A percentile compares a stretch with the other conserved stretches of the same genome.
phyloP scores from a whole-genome alignment of 78 protist genomes.

The Parvularia atlantis region DNA sequence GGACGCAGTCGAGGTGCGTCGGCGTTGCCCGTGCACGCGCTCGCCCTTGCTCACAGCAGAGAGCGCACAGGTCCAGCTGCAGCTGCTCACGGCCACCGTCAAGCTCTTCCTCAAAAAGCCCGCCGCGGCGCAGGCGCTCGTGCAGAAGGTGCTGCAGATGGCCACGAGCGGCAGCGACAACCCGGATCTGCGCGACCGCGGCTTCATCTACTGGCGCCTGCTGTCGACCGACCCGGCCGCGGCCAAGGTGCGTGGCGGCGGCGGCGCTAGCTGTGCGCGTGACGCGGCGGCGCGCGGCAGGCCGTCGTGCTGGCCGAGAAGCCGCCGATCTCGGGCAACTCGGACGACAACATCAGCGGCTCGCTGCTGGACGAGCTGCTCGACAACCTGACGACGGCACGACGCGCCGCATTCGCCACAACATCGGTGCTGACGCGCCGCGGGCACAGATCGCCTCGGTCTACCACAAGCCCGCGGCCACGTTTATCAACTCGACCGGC shows the following conservation, averaged over 20 bases:
- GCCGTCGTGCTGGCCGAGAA: conserved; percentile 75
- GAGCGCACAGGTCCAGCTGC: conserved; percentile 86
- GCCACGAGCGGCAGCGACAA: conserved; percentile 90
- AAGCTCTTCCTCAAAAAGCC: conserved; percentile 94
- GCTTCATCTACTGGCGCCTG: conserved; percentile 97
- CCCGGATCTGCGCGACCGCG: conserved; percentile 99
- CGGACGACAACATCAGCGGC: conserved; percentile 35
- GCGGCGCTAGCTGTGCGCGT: not conserved
- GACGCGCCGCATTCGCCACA: too few relatives aligned
- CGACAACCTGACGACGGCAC: conserved; percentile 60
- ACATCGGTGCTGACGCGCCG: too few relatives aligned
- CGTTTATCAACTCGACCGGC: not conserved
- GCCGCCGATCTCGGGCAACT: conserved; percentile 85
- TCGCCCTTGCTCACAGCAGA: too few relatives aligned
- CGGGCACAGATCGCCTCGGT: conserved; percentile 92
- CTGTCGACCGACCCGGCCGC: conserved; percentile 91
- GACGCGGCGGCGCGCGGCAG: not conserved
- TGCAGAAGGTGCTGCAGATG: conserved; percentile 66
- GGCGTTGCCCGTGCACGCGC: too few relatives aligned
- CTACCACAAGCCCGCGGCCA: conserved; percentile 84
- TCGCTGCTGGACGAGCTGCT: conserved; percentile 78
- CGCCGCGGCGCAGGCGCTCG: conserved; percentile 79
- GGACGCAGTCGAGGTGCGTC: conserved; percentile 58
- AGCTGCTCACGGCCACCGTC: conserved; percentile 92
- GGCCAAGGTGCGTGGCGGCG: conserved; percentile 64